Conservation (phyloP, 805 yeast genomes). For the Saturnispora hagleri region DNA sequence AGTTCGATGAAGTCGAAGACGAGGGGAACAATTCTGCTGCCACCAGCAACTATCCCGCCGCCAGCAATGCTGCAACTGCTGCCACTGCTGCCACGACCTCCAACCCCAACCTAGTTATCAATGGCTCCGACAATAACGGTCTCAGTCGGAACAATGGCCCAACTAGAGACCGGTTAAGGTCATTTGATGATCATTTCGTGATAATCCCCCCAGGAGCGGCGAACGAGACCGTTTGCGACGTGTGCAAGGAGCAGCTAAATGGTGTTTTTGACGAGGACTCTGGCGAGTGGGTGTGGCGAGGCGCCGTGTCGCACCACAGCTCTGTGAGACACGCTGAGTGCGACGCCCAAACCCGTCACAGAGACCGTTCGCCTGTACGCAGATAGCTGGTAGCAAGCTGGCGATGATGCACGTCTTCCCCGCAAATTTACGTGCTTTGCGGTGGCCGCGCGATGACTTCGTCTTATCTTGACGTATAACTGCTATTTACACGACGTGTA, state of each 20-base stretch:
- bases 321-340: slow-evolving; percentile 55
- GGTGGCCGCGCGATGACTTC: background rate
- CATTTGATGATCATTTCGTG: slow-evolving; percentile 40
- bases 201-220: slow-evolving; percentile 59
- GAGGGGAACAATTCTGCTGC: slow-evolving; percentile 7
- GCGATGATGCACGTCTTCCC: background rate
- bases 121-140: background rate
- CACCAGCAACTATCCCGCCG: too few species aligned
- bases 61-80: background rate
- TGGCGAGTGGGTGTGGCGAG: slow-evolving; percentile 79
- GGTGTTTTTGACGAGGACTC: slow-evolving; percentile 64
- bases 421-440: slow-evolving; percentile 1
- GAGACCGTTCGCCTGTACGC: slow-evolving; percentile 26
- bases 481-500: too few species aligned
- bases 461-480: too few species aligned
- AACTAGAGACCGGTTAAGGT: background rate
- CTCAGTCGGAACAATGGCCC: background rate
- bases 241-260: slow-evolving; percentile 56
- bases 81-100: background rate
- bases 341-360: slow-evolving; percentile 45
- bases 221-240: slow-evolving; percentile 52
- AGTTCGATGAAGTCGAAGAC: slow-evolving; percentile 55
- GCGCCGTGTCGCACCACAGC: slow-evolving; percentile 42
- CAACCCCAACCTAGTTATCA: background rate
- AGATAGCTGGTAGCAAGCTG: background rate